Evolutionary conservation across 305 asterid species (phyloP).

Genomic region (Fraxinus dipetala): DNA sequence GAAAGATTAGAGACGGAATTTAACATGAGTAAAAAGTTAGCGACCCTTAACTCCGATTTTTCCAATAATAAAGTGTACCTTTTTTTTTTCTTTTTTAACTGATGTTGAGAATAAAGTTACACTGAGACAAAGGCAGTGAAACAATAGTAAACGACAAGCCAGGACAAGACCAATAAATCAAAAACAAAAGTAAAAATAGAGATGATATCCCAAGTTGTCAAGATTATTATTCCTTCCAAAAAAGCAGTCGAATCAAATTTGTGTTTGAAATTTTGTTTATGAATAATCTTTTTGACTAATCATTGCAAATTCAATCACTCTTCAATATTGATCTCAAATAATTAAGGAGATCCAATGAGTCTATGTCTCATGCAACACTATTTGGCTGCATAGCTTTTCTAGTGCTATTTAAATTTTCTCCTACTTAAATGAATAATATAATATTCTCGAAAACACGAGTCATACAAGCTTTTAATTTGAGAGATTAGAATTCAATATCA

Average conservation of each 20-base stretch:
- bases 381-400: not conserved
- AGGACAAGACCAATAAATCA: not conserved
- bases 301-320: not conserved
- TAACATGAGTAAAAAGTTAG: not conserved
- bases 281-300: constrained; percentile 2
- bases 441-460: not conserved
- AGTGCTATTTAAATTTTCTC: not conserved
- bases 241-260: not conserved
- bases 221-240: constrained; percentile 6
- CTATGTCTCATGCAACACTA: not conserved
- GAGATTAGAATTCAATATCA: not conserved
- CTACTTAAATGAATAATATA: not conserved
- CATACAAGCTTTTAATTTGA: not conserved
- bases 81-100: not conserved
- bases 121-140: constrained; percentile 5
- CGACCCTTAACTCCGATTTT: not conserved
- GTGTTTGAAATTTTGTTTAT: not conserved
- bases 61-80: not conserved
- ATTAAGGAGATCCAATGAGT: not conserved
- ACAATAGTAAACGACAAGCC: constrained; percentile 5
- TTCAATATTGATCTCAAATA: not conserved
- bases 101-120: constrained; percentile 1
- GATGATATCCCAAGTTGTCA: not conserved
- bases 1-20: not conserved
- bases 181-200: constrained; percentile 9